Evolutionary conservation across 768 basidiomycete genomes (phyloP), one percentile per base, ranked within the genome.

Genomic region (Wakefieldia striispora): DNA sequence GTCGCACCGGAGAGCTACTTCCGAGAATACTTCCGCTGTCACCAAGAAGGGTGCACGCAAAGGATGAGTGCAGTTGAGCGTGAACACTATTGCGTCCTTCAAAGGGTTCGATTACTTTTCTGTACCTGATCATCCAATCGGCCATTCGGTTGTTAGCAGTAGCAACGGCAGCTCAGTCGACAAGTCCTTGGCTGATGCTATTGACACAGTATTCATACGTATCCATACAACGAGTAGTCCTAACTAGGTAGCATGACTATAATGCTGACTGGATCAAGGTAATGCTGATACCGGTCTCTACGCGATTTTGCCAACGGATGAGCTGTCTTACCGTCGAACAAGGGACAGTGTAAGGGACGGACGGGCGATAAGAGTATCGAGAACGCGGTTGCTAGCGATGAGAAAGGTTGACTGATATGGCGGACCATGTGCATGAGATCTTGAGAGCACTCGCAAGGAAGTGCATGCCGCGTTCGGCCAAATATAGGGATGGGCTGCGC

Each of bases 1-100:
- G 3, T 65, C 65, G 12, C 58, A 58, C 21, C 62, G 64, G 19
- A 64, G 65, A 55, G 55, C 54, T 5, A 56, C 49, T 16, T 70
- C 68, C 12, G 66, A 59, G 17, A 54, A 57, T 19, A 40, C 48
- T 40, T 56, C 62, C 1, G 35, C 49, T 24, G 57, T 47, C 4
- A 38, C 55, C 9, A 58, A 31, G 51, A 61, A 41, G 35, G 50
- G 51, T 14, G 40, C 49, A 34, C 53, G 54, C 17, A 67, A 62
- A 45, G 37, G 51, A 37, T 55, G 49, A 50, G 11, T 29, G 8
- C 21, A 13, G 35, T 20, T 14, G n/a, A n/a, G n/a, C n/a, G n/a
- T n/a, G n/a, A n/a, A n/a, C n/a, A n/a, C n/a, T n/a, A n/a, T n/a
- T n/a, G n/a, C n/a, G n/a, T n/a, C n/a, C n/a, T n/a, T n/a, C n/a